Conservation (phyloP, 371 early-diverging fungal species). For the Syncephalastrum contaminatum region DNA sequence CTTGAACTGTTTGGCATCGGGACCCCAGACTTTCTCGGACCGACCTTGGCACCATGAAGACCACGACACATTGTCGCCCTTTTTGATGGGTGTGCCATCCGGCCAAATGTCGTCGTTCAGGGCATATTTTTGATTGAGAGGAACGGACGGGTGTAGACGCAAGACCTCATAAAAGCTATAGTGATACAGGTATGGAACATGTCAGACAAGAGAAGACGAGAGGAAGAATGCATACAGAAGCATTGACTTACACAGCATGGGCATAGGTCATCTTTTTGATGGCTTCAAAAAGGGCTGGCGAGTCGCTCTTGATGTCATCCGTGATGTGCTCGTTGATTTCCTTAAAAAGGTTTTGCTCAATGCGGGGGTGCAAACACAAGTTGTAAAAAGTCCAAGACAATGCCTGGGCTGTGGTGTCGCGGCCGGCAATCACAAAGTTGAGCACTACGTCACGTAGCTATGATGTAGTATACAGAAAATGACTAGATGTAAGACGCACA, state of each 20-base stretch:
- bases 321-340: slow-evolving; percentile 44
- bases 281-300: slow-evolving; percentile 47
- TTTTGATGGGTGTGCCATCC: slow-evolving; percentile 57
- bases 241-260: slow-evolving; percentile 18
- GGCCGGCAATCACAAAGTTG: slow-evolving; percentile 58
- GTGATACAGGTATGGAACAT: background rate
- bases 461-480: background rate
- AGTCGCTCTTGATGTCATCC: slow-evolving; percentile 21
- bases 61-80: slow-evolving; percentile 52
- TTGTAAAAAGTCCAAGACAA: slow-evolving; percentile 66
- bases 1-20: slow-evolving; percentile 56
- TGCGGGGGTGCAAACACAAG: slow-evolving; percentile 43
- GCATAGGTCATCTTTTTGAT: slow-evolving; percentile 42
- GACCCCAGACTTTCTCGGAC: slow-evolving; percentile 57
- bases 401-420: slow-evolving; percentile 75
- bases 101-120: slow-evolving; percentile 60
- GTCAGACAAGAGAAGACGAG: too few species aligned
- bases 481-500: background rate
- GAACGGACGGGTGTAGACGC: slow-evolving; percentile 63
- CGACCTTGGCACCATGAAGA: slow-evolving; percentile 57
- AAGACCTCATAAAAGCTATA: slow-evolving; percentile 51
- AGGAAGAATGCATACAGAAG: background rate
- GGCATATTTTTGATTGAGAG: slow-evolving; percentile 57
- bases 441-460: slow-evolving; percentile 50
- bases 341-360: slow-evolving; percentile 38